phyloP scores from a whole-genome alignment of 83 land plant species.

The Picea engelmannii region DNA sequence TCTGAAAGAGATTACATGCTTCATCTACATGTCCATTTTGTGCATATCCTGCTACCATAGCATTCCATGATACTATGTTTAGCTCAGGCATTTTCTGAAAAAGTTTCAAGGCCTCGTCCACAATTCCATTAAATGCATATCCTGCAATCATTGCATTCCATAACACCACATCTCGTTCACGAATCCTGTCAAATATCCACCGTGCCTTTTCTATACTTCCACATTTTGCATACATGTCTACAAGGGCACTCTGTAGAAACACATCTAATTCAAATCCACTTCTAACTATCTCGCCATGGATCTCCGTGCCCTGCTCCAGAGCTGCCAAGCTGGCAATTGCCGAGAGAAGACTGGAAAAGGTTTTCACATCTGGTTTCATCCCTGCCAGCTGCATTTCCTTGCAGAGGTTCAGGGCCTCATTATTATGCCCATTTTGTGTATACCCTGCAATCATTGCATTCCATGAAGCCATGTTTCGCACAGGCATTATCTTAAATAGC shows the following conservation, averaged over 20 bases:
- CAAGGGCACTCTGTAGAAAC: constrained; percentile 46
- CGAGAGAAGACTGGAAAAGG: constrained; percentile 41
- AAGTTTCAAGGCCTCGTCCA: constrained; percentile 22
- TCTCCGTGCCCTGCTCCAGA: constrained; percentile 24
- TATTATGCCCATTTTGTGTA: constrained; percentile 13
- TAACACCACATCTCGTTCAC: constrained; percentile 20
- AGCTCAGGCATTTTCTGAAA: constrained; percentile 23
- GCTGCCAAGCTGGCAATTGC: constrained; percentile 29
- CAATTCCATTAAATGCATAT: constrained; percentile 33
- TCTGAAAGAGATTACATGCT: constrained; percentile 38
- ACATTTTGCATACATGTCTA: constrained; percentile 59
- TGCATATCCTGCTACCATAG: constrained; percentile 51
- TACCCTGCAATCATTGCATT: constrained; percentile 28
- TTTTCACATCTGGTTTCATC: constrained; percentile 28
- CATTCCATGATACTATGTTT: constrained; percentile 38
- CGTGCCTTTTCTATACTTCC: constrained; percentile 43
- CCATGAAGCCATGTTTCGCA: constrained; percentile 21
- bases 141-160: constrained; percentile 55
- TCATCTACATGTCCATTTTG: constrained; percentile 36
- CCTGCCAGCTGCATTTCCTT: constrained; percentile 24
- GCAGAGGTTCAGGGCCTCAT: constrained; percentile 17
- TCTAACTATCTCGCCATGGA: constrained; percentile 41
- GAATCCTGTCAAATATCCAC: constrained; percentile 27
- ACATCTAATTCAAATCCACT: constrained; percentile 35
- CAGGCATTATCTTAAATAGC: constrained; percentile 23